Percentiles rank a stretch among this genome's conserved stretches.
phyloP scores from a whole-genome alignment of 2,329 filamentous ascomycete species.

The Zymoseptoria ardabiliae region DNA sequence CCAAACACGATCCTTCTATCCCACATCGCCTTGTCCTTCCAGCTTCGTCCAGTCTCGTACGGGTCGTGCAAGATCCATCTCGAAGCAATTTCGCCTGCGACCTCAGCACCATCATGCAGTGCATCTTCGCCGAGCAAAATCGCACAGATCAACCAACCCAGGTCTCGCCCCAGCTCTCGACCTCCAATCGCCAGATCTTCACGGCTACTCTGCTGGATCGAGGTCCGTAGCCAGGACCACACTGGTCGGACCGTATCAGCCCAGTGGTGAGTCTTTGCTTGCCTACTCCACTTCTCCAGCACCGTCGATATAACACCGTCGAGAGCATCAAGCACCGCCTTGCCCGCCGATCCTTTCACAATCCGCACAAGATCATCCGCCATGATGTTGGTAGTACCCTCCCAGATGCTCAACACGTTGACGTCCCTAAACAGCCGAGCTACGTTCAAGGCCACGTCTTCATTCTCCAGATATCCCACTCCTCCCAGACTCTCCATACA shows the following conservation, averaged over 20 bases:
- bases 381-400: conserved; percentile 66
- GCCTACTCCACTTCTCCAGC: not conserved
- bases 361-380: conserved; percentile 46
- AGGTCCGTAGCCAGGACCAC: not conserved
- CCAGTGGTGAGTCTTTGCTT: not conserved
- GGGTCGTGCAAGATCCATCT: not conserved
- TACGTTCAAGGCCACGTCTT: conserved; percentile 58
- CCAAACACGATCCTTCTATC: not conserved
- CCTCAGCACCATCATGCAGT: conserved; percentile 1
- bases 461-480: conserved; percentile 58
- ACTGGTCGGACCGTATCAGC: not conserved
- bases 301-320: not conserved
- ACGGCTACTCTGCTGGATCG: not conserved
- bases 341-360: conserved; percentile 8
- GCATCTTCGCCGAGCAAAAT: conserved; percentile 9
- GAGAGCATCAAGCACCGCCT: not conserved
- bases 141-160: conserved; percentile 9
- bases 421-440: conserved; percentile 59
- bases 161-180: conserved; percentile 2
- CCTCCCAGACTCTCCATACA: conserved; percentile 61
- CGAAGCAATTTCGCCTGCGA: not conserved
- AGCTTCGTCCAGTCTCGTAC: not conserved
- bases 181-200: conserved; percentile 3
- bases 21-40: not conserved
- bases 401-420: conserved; percentile 60